These are phyloP conservation scores for Populus tremula DNA, from an alignment of 345 rosid species.

Conservation along the genomic window DNA sequence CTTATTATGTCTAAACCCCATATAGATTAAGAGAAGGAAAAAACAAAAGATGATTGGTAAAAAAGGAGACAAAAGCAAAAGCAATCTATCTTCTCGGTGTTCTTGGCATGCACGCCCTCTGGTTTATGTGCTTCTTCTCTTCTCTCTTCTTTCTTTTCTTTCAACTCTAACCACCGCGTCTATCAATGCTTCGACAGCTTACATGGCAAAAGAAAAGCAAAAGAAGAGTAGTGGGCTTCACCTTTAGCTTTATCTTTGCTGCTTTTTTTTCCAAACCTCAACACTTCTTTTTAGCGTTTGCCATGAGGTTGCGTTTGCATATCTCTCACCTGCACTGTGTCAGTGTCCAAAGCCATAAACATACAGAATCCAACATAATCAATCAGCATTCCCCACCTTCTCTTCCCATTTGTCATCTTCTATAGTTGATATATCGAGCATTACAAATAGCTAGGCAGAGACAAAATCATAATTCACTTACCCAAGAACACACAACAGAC, in stretches of 20 bases:
- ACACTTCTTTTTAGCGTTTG: background rate
- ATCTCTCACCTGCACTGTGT: background rate
- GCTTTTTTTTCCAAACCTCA: constrained; percentile 11
- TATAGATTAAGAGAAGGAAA: too few species aligned
- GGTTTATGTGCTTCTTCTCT: background rate
- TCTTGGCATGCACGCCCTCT: background rate
- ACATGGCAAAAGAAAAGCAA: constrained; percentile 19
- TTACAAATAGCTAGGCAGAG: constrained; percentile 2
- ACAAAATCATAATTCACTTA: constrained; percentile 16
- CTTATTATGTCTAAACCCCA: fast-evolving
- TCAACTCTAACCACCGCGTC: background rate
- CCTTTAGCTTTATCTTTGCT: constrained; percentile 31
- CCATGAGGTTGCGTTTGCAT: background rate
- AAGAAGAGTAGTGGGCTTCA: constrained; percentile 26
- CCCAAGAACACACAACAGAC: background rate
- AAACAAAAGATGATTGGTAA: constrained; percentile 9
- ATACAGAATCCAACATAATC: background rate
- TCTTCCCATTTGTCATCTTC: background rate
- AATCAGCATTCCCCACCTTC: background rate
- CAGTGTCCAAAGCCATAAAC: background rate
- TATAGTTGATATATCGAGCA: background rate
- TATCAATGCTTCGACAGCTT: background rate
- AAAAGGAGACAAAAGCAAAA: constrained; percentile 12
- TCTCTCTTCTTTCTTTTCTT: background rate
- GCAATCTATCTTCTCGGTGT: constrained; percentile 17